Evolutionary conservation across 225 moss, liverwort and hornwort species (phyloP), one percentile per base, ranked within the genome.

Genomic region (Asterella californica): DNA sequence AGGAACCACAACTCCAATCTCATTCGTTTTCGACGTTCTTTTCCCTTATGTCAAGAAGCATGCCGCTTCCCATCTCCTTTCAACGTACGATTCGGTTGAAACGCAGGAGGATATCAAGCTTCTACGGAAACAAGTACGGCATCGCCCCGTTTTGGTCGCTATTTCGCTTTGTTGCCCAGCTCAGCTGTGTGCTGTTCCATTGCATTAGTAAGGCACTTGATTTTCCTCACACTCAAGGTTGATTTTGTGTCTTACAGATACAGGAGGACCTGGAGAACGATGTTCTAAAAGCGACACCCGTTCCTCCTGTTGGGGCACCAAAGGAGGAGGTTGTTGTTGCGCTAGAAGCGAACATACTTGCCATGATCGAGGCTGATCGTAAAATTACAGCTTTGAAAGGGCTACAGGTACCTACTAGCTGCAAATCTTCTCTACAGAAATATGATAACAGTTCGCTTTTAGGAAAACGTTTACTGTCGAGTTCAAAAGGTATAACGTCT

Each of bases 1-100:
- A 85, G 99, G 99, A 50, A 99, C 99, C 69, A 99, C 99, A 38
- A 99, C 99, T 72, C 99, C 99, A 42, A 99, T 99, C 76, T 99
- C 99, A 19, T 99, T 99, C 79, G 99, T 99, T 42, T 92, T 90
- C 11, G 95, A 99, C 79, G 79, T 90, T 4, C 86, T 99, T 55
- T 99, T 99, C 74, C 95, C 99, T 4, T 99, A 99, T 63, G 95
- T 92, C 9, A 86, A 86, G 69, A 83, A 87, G 49, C 90, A 92
- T 80, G 93, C 90, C 64, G 86, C 84, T 55, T 78, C 74, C 57
- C 92, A 92, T 84, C 80, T 99, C 73, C 89, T 87, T 76, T 89
- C 92, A 54, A 95, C 99, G 10, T 99, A 89, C 84, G 90, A 90
- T 73, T 86, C 89, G 48, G 61, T 79, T 67, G 99, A 99, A 86